Percentiles rank a stretch among this genome's conserved stretches.
Conservation (phyloP, 164 flowering plant species). For the Paratinospora sagittata region DNA sequence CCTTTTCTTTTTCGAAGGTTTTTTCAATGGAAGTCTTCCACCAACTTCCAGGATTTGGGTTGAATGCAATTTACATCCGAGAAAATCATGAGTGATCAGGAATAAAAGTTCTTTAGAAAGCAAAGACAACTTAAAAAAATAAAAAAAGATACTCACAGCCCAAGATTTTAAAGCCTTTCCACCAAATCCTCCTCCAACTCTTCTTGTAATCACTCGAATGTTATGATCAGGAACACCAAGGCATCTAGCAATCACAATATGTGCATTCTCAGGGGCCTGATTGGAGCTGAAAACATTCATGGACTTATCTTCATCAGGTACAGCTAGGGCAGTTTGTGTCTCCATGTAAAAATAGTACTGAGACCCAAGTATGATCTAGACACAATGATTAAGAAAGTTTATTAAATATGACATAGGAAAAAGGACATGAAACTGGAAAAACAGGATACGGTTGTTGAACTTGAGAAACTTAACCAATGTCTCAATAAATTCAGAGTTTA, state of each 20-base stretch:
- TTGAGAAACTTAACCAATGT: background rate
- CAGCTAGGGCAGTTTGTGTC: slow-evolving; percentile 82
- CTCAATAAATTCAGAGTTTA: background rate
- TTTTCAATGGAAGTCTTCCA: too few relatives aligned
- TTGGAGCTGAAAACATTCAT: slow-evolving; percentile 70
- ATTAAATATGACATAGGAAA: background rate
- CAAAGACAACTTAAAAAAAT: background rate
- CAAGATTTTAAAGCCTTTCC: slow-evolving; percentile 67
- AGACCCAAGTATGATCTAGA: slow-evolving; percentile 72
- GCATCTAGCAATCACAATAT: slow-evolving; percentile 54
- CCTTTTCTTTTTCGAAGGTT: too few relatives aligned
- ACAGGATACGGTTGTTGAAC: background rate
- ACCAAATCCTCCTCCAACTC: slow-evolving; percentile 97
- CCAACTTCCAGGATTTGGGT: too few relatives aligned
- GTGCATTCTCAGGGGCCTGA: slow-evolving; percentile 65
- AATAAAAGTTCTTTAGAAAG: background rate
- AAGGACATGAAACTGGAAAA: background rate
- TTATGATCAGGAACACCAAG: slow-evolving; percentile 84
- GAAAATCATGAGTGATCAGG: background rate
- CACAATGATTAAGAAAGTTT: background rate
- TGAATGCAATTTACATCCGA: too few relatives aligned
- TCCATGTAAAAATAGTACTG: slow-evolving; percentile 93
- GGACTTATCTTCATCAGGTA: slow-evolving; percentile 93
- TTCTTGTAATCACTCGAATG: slow-evolving; percentile 80
- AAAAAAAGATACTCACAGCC: slow-evolving; percentile 53